Evolutionary conservation across 345 rosid genomes (phyloP).

Genomic region (Arabis hirsuta): DNA sequence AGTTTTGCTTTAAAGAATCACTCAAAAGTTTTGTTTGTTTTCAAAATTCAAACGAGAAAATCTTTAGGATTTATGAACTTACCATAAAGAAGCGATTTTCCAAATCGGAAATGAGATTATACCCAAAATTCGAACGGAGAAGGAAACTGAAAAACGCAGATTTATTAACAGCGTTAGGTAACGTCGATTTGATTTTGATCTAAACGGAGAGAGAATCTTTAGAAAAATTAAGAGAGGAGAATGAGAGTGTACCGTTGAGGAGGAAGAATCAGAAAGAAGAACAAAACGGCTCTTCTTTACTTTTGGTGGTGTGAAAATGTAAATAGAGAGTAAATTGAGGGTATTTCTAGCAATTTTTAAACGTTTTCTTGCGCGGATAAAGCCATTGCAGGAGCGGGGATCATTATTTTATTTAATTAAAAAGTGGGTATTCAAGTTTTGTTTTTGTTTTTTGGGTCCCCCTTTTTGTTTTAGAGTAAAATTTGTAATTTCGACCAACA

Average conservation of each 20-base stretch:
- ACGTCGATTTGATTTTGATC: conserved; percentile 34
- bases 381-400: conserved; percentile 36
- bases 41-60: conserved; percentile 31
- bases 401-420: neutral
- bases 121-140: conserved; percentile 36
- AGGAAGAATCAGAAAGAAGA: conserved; percentile 6
- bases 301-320: conserved; percentile 23
- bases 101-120: conserved; percentile 12
- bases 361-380: conserved; percentile 45
- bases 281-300: conserved; percentile 27
- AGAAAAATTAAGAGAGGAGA: conserved; percentile 4
- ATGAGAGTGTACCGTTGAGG: conserved; percentile 15
- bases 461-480: too few relatives aligned
- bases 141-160: conserved; percentile 38
- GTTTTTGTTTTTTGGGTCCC: neutral
- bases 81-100: conserved; percentile 45
- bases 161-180: conserved; percentile 48
- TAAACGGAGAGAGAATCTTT: conserved; percentile 23
- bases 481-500: too few relatives aligned
- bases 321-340: conserved; percentile 34
- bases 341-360: conserved; percentile 38
- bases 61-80: conserved; percentile 47
- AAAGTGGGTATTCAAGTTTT: neutral
- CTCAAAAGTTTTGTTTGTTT: neutral
- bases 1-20: conserved; percentile 26